Conservation (phyloP, 768 basidiomycete species). For the Hortiboletus flavorubellus region DNA sequence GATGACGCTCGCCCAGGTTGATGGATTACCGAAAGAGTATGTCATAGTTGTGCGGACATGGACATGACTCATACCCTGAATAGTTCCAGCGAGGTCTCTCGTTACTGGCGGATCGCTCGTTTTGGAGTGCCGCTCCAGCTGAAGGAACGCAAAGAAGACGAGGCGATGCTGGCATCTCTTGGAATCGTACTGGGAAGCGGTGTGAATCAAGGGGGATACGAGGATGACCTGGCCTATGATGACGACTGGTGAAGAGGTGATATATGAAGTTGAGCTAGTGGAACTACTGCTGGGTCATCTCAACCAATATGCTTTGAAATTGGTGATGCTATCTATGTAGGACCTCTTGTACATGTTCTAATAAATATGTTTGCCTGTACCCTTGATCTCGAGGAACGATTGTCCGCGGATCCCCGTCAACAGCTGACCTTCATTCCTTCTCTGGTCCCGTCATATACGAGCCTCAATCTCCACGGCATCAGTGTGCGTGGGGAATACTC, state of each 20-base stretch:
- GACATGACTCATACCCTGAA: neutral
- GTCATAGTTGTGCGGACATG: neutral
- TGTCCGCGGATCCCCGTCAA: too few relatives aligned
- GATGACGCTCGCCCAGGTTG: neutral
- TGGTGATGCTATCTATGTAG: too few relatives aligned
- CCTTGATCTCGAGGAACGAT: too few relatives aligned
- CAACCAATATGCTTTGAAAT: too few relatives aligned
- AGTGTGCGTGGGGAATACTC: too few relatives aligned
- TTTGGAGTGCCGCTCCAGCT: neutral
- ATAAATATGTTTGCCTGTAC: too few relatives aligned
- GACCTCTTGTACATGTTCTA: too few relatives aligned
- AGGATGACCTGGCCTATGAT: neutral
- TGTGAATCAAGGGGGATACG: neutral
- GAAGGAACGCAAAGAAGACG: neutral
- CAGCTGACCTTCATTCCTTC: too few relatives aligned
- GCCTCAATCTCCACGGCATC: too few relatives aligned
- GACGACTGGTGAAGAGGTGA: conserved; percentile 1
- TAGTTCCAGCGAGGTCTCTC: neutral
- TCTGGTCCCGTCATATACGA: too few relatives aligned
- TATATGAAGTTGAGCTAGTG: too few relatives aligned
- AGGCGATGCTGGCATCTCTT: neutral
- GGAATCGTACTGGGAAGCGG: neutral
- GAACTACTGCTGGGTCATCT: too few relatives aligned
- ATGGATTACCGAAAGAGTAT: neutral
- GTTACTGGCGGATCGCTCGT: neutral